Evolutionary conservation across 805 yeast genomes (phyloP).

Genomic region (Lipomyces kockii): DNA sequence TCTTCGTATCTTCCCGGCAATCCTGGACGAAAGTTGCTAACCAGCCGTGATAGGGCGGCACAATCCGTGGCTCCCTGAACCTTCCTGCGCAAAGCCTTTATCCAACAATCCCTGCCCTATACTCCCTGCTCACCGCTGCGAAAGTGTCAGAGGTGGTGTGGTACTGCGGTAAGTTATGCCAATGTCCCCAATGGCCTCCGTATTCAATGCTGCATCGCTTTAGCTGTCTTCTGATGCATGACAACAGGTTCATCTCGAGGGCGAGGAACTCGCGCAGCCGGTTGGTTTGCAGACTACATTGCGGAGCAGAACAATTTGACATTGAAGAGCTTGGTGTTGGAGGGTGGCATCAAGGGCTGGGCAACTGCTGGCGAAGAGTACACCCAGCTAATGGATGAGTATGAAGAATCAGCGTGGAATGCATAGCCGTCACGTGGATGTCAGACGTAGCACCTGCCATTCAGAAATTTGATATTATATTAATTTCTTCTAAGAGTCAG

Average conservation of each 20-base stretch:
- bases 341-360: constrained; percentile 16
- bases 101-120: constrained; percentile 10
- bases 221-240: too few relatives aligned
- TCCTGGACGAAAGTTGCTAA: background rate
- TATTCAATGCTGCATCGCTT: too few relatives aligned
- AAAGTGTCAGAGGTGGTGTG: background rate
- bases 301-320: background rate
- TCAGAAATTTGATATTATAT: too few relatives aligned
- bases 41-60: constrained; percentile 5
- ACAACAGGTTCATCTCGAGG: constrained; percentile 11
- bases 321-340: constrained; percentile 4
- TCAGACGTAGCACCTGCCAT: too few relatives aligned
- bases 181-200: background rate
- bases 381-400: constrained; percentile 8
- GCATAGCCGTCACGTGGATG: background rate
- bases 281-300: constrained; percentile 17
- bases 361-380: constrained; percentile 12
- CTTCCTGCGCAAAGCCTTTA: constrained; percentile 16
- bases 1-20: background rate
- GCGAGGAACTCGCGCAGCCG: constrained; percentile 18
- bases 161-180: constrained; percentile 12
- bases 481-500: too few relatives aligned
- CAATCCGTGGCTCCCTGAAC: constrained; percentile 12
- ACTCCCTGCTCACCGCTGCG: background rate
- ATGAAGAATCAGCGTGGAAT: constrained; percentile 1